Base-by-base conservation (phyloP, 2,329 filamentous ascomycete species). In the Meredithiella fracta region DNA sequence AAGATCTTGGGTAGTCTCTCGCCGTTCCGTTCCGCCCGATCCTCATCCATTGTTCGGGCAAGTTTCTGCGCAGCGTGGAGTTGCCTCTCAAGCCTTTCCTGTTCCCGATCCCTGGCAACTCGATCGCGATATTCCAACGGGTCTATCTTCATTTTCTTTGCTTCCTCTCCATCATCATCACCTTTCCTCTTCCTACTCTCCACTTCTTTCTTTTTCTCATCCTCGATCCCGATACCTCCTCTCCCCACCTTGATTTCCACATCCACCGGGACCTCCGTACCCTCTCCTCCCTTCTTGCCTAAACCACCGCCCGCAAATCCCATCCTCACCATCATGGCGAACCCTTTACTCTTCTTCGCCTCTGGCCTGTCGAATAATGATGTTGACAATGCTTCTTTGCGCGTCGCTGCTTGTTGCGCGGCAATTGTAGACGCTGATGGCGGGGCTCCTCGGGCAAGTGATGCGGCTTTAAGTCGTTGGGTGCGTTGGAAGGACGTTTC, bases 301-400 rank as follows among this genome's bases (percentile, higher is more conserved):
- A 97, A 72, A 0, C 81, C 76, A 37, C 79, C 80, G 23, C 90
- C 89, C 58, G 80, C 83, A 71, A 94, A 98, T 0, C 92, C 92
- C 75, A 98, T 86, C 68, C 87, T 91, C 22, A 87, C 84, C 90
- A 98, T 95, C 88, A 98, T 96, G 61, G 86, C 81, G 60, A 94
- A 80, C 1, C 91, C 92, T 66, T 96, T 97, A 70, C 83, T 94
- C 62, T 76, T 77, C 52, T 79, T 75, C 15, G 76, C 70, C 15
- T 67, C 67, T 4, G 72, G 68, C 40, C 70, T 66, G 20, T 82
- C 77, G 5, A 95, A 72, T 51, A 92, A 73, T 3, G 84, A 86
- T n/a, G 72, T 85, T 3, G 82, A 76, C 25, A 96, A 77, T 0
- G 86, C 87, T 38, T 76, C 79, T 66, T 96, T 86, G 54, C 88